phyloP scores from a whole-genome alignment of 345 rosid species.

The Cochlearia excelsa region DNA sequence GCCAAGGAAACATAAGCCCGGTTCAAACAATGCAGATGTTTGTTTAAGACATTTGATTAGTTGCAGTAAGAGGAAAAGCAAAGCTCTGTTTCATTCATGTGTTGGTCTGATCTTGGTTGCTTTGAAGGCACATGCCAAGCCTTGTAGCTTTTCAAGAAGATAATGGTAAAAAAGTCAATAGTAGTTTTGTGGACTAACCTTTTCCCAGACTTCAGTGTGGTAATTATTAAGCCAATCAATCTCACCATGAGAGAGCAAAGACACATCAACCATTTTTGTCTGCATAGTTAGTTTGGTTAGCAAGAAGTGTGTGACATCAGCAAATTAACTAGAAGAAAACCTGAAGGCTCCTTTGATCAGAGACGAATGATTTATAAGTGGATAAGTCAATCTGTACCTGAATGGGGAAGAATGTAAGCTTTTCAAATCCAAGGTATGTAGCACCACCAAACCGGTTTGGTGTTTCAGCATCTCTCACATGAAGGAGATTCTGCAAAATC shows the following conservation, averaged over 20 bases:
- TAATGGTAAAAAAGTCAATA: not conserved
- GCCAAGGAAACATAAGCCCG: constrained; percentile 24
- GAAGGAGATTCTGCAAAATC: constrained; percentile 70
- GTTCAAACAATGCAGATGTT: constrained; percentile 13
- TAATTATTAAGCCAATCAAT: constrained; percentile 76
- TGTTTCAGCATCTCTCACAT: constrained; percentile 61
- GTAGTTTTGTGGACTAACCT: constrained; percentile 44
- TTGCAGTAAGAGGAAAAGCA: not conserved
- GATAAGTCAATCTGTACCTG: constrained; percentile 48
- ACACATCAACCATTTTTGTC: constrained; percentile 66
- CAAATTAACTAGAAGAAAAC: constrained; percentile 10
- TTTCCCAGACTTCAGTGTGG: constrained; percentile 88
- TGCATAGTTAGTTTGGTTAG: constrained; percentile 33
- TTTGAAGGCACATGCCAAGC: constrained; percentile 6
- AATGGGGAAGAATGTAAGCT: constrained; percentile 82
- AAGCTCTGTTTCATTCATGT: not conserved
- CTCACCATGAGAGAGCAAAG: constrained; percentile 60
- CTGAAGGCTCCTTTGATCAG: not conserved
- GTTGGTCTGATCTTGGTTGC: not conserved
- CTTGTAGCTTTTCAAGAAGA: constrained; percentile 2
- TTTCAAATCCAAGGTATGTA: constrained; percentile 79
- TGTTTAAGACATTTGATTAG: not conserved
- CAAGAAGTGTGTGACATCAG: constrained; percentile 12
- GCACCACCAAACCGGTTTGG: constrained; percentile 81
- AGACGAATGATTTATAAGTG: constrained; percentile 3